Base-by-base conservation (phyloP, 768 basidiomycete species). In the Lentinula edodes region DNA sequence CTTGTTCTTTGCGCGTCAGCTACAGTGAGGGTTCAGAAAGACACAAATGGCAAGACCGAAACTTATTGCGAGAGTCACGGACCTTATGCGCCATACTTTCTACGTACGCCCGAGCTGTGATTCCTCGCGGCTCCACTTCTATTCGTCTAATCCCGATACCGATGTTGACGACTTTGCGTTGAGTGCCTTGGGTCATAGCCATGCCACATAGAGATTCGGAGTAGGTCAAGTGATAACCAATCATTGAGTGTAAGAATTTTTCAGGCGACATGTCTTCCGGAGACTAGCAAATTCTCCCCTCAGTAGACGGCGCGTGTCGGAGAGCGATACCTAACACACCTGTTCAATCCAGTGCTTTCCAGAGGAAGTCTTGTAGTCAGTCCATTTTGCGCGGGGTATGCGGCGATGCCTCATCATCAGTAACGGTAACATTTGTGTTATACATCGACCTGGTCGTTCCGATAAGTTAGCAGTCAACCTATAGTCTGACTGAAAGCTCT, bases 281-380 rank as follows among this genome's bases (percentile, higher is more conserved):
- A 1, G 80, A 79, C 81, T 87, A 63, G 7, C 7, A 6, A 42
- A 20, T 12, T 48, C 18, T 15, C 8, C 23, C 32, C 15, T 61
- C 13, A 61, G 39, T 32, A 56, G 5, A 23, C 36, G 15, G 20
- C 20, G 23, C 13, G 23, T 42, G 13, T 12, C 7, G 18, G 13
- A 42, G 32, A 16, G 5, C 8, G 3, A 16, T 34, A 12, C 16
- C 23, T 5, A n/a, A n/a, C 20, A 34, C 6, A 59, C 58, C 58
- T 89, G 89, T 66, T 91, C 89, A 60, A 92, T 92, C 88, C 89
- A 91, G 64, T 88, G 89, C 66, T 91, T 91, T 46, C 89, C 89
- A 46, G 76, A 82, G 1, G 76, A 65, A 0, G 82, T 87, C 28
- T 77, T 72, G 60, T 80, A 80, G 64, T 90, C 89, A 62, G 80